phyloP scores from a whole-genome alignment of 75 land plant species.

The Cunninghamia lanceolata region DNA sequence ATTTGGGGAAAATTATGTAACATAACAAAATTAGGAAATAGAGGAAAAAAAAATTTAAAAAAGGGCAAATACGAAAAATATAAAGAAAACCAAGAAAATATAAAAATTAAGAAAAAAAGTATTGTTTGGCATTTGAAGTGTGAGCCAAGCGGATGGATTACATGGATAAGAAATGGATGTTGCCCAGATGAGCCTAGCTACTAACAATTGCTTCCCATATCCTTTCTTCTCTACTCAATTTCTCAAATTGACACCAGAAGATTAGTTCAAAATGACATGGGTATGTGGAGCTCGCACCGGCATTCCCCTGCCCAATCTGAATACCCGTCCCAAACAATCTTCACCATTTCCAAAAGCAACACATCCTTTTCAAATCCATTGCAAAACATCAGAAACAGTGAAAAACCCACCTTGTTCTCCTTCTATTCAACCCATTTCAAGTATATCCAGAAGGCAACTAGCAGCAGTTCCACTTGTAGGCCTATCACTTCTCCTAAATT shows the following conservation, averaged over 20 bases:
- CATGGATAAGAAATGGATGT: not conserved
- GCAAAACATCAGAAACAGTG: not conserved
- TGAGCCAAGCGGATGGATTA: not conserved
- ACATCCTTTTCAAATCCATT: not conserved
- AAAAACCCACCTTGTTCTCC: not conserved
- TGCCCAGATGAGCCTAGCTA: not conserved
- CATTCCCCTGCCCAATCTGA: not conserved
- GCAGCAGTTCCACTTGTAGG: not conserved
- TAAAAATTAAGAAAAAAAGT: no score
- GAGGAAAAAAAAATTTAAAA: no score
- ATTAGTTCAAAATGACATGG: not conserved
- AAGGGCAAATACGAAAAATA: no score
- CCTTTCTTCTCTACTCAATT: not conserved
- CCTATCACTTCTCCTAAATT: constrained; percentile 1
- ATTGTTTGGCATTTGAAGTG: no score
- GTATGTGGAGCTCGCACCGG: not conserved
- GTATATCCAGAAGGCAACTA: constrained; percentile 8
- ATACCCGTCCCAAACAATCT: not conserved
- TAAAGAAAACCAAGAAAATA: no score
- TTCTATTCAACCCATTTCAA: not conserved
- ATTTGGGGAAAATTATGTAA: no score
- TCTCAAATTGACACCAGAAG: not conserved
- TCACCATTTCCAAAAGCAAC: not conserved
- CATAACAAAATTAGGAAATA: no score
- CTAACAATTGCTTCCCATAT: not conserved